Percentiles rank a stretch among this genome's conserved stretches.
phyloP scores from a whole-genome alignment of 2,329 filamentous ascomycete genomes.

The Coniella lustricola region DNA sequence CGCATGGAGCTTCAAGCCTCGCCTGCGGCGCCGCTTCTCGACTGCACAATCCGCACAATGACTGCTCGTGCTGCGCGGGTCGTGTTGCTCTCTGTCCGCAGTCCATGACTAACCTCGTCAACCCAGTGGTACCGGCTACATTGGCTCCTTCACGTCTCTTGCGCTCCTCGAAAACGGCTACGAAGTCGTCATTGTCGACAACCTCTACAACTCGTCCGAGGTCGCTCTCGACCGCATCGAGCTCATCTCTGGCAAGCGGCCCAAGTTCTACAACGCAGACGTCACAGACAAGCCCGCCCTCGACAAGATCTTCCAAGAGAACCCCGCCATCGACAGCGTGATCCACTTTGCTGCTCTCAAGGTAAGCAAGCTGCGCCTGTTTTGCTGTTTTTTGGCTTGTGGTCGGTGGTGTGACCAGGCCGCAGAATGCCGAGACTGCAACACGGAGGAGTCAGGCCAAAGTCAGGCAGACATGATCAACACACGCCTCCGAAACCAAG shows the following conservation, averaged over 20 bases:
- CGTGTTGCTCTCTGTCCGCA: background rate
- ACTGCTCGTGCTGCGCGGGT: background rate
- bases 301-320: constrained; percentile 78
- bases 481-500: background rate
- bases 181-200: constrained; percentile 94
- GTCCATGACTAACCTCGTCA: constrained; percentile 21
- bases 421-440: background rate
- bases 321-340: constrained; percentile 93
- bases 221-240: constrained; percentile 93
- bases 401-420: background rate
- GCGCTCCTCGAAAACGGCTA: constrained; percentile 90
- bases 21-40: too few species aligned
- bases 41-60: too few species aligned
- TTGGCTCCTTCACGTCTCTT: constrained; percentile 93
- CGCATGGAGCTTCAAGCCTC: too few species aligned
- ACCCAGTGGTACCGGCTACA: constrained; percentile 91
- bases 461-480: background rate
- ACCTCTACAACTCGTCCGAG: constrained; percentile 90
- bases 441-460: background rate
- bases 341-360: constrained; percentile 99
- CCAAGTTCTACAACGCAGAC: constrained; percentile 78
- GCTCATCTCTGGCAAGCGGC: constrained; percentile 81
- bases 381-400: too few species aligned
- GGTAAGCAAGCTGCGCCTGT: constrained; percentile 48
- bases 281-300: constrained; percentile 79